Base-by-base conservation (phyloP, 345 rosid species). In the Syzygium jambos region DNA sequence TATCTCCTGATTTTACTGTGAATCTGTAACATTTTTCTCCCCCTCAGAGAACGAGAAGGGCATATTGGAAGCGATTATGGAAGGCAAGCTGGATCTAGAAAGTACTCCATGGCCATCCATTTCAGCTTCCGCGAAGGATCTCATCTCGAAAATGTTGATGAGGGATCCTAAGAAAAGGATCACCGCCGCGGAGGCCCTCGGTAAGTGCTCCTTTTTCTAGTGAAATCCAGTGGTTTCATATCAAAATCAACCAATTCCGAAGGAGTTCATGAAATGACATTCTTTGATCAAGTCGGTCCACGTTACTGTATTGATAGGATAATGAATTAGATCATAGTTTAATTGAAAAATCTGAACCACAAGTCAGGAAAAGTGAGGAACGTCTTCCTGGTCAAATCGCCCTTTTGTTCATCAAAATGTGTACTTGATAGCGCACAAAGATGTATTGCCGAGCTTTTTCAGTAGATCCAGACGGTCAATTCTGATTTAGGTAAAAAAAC, bases 41-140 rank as follows among this genome's bases (percentile, higher is more conserved):
- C 80, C 38, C 11, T 73, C 90, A 98, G 99, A 98, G 86, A 93
- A 91, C 1, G 99, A 98, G 89, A 91, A 91, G 43, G 96, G 90
- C 63, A 95, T 96, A 90, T 92, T 96, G 86, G 87, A 88, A 87
- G 93, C 93, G 21, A 84, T 98, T 85, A 86, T 78, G 55, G 87
- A 87, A 86, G 96, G 95, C 51, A 89, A 92, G 3, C 93, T 98
- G 15, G 98, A 98, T 87, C 91, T 98, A 84, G 90, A 92, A 85
- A 91, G 93, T 86, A 22, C 86, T 10, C 99, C 98, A 8, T 98
- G 99, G 99, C 96, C 95, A 54, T 56, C 93, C 25, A 94, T 96
- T 93, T 95, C 99, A 3, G 83, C 89, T 68, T 88, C 91, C n/a
- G 99, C 98, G 0, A 96, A 98, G 89, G 98, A 97, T 90, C 94